Base-by-base conservation (phyloP, 352 stramenopile species). In the Phytopythium ostracodes region DNA sequence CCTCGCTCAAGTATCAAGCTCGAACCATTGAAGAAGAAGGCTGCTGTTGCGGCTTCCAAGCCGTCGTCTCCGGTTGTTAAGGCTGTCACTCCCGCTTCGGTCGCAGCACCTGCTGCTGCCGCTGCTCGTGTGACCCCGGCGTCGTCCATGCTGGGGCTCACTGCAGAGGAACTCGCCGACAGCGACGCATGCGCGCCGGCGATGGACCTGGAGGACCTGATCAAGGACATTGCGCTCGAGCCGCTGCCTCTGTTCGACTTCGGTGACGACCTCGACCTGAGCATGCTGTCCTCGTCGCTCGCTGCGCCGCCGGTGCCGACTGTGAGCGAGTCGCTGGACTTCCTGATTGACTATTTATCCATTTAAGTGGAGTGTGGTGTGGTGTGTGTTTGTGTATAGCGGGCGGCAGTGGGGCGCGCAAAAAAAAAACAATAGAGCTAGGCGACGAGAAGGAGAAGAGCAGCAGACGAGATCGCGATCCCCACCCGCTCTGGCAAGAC, bases 271-370 rank as follows among this genome's bases (percentile, higher is more conserved):
- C 76, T 80, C 29, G 73, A 81, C 52, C 55, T 84, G 46, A 69
- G 81, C 40, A 11, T 33, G 18, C 22, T 58, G 20, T 43, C 52
- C 14, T 42, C 54, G 35, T 50, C 38, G 22, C 20, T 50, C 15
- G 36, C 54, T 4, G 36, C 42, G 36, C 25, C 54, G 25, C 73
- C 69, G 12, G 56, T 81, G 56, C 79, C 79, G 29, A 84, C 74
- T 29, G 68, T 88, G 44, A 84, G 76, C 62, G 79, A 88, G 64
- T 86, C 79, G 43, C 68, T 88, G 43, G 79, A 88, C 66, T 86
- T 86, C 65, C 62, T 88, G 56, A 84, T 88, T 59, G 72, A 84
- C 65, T 84, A 82, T 63, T 66, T 87, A 63, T 84, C 75, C 44
- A 70, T 72, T 68, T 77, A 65, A 75, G 36, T 42, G 54, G 50